Evolutionary conservation across 164 flowering plant species (phyloP).

Genomic region (Hamamelis virginiana): DNA sequence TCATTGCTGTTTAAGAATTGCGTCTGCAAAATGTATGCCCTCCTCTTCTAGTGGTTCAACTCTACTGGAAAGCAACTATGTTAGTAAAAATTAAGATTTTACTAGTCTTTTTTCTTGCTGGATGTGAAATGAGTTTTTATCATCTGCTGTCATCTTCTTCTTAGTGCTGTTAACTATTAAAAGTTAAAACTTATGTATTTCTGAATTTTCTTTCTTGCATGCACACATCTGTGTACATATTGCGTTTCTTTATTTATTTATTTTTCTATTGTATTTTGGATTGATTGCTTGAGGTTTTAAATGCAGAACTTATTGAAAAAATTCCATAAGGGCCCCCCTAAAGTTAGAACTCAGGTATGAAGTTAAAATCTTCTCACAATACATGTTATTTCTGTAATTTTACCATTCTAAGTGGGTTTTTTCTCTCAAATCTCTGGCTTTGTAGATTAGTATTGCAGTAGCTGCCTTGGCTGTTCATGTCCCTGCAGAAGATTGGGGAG

Average conservation of each 20-base stretch:
- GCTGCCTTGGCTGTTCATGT: constrained; percentile 99
- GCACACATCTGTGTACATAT: no score
- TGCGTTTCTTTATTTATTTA: neutral
- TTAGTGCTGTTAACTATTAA: no score
- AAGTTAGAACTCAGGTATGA: constrained; percentile 93
- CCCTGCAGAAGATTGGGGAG: constrained; percentile 94
- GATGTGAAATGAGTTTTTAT: no score
- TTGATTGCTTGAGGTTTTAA: constrained; percentile 17
- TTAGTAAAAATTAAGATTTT: no score
- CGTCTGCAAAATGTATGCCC: no score
- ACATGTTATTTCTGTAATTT: neutral
- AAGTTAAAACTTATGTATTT: no score
- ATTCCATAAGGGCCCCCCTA: constrained; percentile 84
- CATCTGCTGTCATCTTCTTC: no score
- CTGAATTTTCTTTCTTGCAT: no score
- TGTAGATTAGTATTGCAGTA: constrained; percentile 95
- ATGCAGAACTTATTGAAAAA: constrained; percentile 82
- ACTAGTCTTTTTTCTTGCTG: no score
- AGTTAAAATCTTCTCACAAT: neutral
- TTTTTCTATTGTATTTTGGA: neutral
- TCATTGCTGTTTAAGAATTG: no score
- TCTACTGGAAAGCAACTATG: no score
- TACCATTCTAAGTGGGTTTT: constrained; percentile 5
- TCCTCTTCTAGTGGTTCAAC: no score
- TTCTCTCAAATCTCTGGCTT: constrained; percentile 20